Conservation (phyloP, 78 protist species). For the Dictyostelium capitatum region DNA sequence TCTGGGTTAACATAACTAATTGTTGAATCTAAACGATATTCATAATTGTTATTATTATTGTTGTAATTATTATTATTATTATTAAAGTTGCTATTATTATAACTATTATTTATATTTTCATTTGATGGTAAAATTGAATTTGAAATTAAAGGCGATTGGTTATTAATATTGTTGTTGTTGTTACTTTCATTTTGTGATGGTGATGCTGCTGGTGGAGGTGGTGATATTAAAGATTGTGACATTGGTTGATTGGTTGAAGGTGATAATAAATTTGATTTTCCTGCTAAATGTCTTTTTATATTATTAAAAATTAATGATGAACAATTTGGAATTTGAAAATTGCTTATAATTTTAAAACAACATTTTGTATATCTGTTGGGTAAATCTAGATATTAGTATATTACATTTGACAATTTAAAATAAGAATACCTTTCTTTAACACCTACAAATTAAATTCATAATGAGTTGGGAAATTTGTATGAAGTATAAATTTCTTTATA, state of each 20-base stretch:
- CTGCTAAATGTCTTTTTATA: background rate
- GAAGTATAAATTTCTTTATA: constrained; percentile 91
- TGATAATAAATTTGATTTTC: constrained; percentile 18
- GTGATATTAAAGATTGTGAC: background rate
- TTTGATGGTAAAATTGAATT: background rate
- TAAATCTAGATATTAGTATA: too few species aligned
- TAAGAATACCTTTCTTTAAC: too few species aligned
- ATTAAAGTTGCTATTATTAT: constrained; percentile 4
- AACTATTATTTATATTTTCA: constrained; percentile 1
- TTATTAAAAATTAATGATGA: background rate
- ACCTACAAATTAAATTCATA: constrained; percentile 88
- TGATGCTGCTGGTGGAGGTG: too few species aligned
- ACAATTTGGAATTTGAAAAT: background rate
- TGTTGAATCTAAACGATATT: constrained; percentile 12
- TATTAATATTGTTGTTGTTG: background rate
- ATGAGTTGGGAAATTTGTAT: constrained; percentile 92
- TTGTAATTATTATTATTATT: background rate
- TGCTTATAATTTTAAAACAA: constrained; percentile 47
- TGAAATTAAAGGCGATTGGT: background rate
- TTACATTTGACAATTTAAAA: background rate
- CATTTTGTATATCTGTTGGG: constrained; percentile 67
- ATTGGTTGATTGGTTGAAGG: constrained; percentile 6
- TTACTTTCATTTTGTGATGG: too few species aligned
- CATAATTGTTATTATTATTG: background rate
- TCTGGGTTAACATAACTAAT: constrained; percentile 43